Evolutionary conservation across 139 green algal species (phyloP), one percentile per base, ranked within the genome.

Genomic region (Pseudopediastrum boryanum): DNA sequence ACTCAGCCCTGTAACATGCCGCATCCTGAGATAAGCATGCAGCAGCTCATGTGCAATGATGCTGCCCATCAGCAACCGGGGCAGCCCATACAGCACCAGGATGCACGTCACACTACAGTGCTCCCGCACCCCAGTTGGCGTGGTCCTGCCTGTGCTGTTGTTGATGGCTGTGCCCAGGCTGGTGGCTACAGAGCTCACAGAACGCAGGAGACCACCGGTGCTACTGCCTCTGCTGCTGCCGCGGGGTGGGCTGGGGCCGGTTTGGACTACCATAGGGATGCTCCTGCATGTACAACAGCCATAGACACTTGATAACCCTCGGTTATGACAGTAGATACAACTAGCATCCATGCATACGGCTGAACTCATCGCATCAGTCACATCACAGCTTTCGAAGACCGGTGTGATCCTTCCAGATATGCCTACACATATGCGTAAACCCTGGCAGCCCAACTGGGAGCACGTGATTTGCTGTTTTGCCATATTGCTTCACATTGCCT

Each of bases 11-110:
- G 80, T 86, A 65, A 90, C 84, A 7, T 88, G 80, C 63, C 83
- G 83, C 67, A 97, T 88, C 5, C 93, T 87, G 73, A 98, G 78
- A 75, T 88, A 98, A 0, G 94, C 95, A 78, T 98, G 95, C 93
- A 95, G 97, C 44, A 93, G 81, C 87, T 98, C 95, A 76, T 98
- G 95, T 29, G 94, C 94, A 6, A 98, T 82, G 76, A 98, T 95
- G 71, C 77, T 88, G 46, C 89, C 83, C 6, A 39, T 92, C 69
- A 98, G 88, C 84, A 98, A 81, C 31, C 88, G 83, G 7, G 95
- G 95, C 62, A 98, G 81, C 8, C 95, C 95, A 61, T 90, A 95
- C 48, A 98, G 80, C 39, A 98, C 90, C 72, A 98, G 85, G 25
- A 98, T 92, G 27, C 79, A 92, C 1, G 88, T 93, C 12, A 98